These are phyloP conservation scores for Citrus australasica DNA, from an alignment of 345 rosid genomes.

Conservation along the genomic window DNA sequence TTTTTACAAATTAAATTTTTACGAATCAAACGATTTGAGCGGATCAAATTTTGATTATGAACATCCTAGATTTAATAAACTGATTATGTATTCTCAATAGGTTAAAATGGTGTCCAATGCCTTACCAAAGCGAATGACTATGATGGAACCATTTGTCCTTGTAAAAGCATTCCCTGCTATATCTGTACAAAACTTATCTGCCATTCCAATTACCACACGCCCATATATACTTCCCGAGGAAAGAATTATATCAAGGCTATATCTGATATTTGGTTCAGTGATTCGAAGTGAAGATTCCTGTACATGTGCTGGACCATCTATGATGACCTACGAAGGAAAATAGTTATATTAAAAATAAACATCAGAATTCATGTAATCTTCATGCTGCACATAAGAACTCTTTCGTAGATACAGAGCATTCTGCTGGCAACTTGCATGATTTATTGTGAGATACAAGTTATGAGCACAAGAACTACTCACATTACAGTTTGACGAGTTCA, in stretches of 20 bases:
- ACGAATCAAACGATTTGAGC: too few relatives aligned
- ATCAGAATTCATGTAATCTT: neutral
- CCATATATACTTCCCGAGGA: conserved; percentile 21
- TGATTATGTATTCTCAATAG: neutral
- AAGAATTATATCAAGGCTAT: conserved; percentile 29
- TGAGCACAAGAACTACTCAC: conserved; percentile 25
- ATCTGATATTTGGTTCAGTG: conserved; percentile 29
- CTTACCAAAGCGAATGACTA: conserved; percentile 46
- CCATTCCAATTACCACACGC: conserved; percentile 35
- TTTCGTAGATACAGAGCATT: neutral
- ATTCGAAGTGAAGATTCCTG: conserved; percentile 30
- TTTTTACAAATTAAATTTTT: too few relatives aligned
- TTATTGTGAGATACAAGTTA: neutral
- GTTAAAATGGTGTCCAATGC: neutral
- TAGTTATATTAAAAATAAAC: neutral
- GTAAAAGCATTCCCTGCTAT: conserved; percentile 44
- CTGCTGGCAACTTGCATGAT: neutral
- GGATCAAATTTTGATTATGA: too few relatives aligned
- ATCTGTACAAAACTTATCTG: conserved; percentile 38
- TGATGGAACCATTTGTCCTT: conserved; percentile 38
- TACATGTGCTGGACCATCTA: conserved; percentile 37
- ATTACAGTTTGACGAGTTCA: conserved; percentile 46
- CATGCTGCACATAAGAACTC: neutral
- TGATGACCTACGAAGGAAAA: conserved; percentile 28
- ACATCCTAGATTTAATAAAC: too few relatives aligned